Evolutionary conservation across 1,139 yeast genomes (phyloP), one percentile per base, ranked within the genome.

Genomic region (Trichomonascaceae sp.): DNA sequence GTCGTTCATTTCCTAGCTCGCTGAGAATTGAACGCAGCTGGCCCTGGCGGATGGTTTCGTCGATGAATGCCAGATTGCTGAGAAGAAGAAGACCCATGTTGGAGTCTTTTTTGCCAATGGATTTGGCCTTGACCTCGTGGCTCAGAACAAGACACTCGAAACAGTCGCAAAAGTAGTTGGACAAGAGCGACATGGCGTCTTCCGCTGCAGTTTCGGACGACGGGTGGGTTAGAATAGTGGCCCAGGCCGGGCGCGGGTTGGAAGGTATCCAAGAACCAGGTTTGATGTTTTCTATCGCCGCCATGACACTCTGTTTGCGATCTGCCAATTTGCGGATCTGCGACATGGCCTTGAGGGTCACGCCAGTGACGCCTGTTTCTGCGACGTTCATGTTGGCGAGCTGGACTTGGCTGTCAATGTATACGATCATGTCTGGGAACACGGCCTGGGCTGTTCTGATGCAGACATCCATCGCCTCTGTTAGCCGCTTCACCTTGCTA

Each of bases 201-300:
- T 20, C 23, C 11, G 23, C 11, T 6, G 23, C 23, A 6, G 23
- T 60, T 11, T 17, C 22, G 23, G 23, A 20, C 9, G 9, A 8
- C 9, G 23, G 11, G 11, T 6, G 11, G 30, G 34, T 20, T 18
- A 44, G 32, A 14, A 35, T 38, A 26, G 44, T 28, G 42, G 43
- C 30, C 61, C 55, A 42, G 34, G 46, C 35, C 26, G 48, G 37
- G 47, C 44, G 44, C 34, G 52, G 50, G n/a, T n/a, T n/a, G 39
- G 64, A 52, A 18, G 80, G 76, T 29, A 82, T 60, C 94, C 94
- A 84, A 22, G 70, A 67, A 1, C 81, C 82, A 18, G 75, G 65
- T 25, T 64, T 62, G 58, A 70, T 60, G 8, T 59, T 58, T 5
- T 59, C 52, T 39, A 81, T 71, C n/a, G 76, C 65, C 26, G 57